Percentiles rank a stretch among this genome's conserved stretches.
Evolutionary conservation across 805 yeast genomes (phyloP).

Genomic region (Barnettozyma sucrosica): DNA sequence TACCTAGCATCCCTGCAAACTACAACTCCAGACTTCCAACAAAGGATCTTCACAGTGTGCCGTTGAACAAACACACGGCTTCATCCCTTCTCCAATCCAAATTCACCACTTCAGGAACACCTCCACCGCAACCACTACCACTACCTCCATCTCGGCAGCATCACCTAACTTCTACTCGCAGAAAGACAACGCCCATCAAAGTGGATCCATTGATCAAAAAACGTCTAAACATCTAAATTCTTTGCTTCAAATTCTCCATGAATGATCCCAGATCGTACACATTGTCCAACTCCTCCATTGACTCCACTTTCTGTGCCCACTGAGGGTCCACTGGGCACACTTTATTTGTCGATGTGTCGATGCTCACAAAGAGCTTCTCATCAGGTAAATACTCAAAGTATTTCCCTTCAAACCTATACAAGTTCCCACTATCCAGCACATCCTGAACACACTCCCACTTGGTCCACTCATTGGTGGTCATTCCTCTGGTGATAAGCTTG

Average conservation of each 20-base stretch:
- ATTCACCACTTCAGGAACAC: constrained; percentile 7
- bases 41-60: background rate
- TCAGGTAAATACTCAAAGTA: constrained; percentile 19
- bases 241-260: constrained; percentile 16
- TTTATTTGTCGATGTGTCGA: constrained; percentile 13
- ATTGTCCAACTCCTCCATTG: constrained; percentile 15
- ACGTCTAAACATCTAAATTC: constrained; percentile 15
- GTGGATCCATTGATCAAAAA: constrained; percentile 14
- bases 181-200: constrained; percentile 7
- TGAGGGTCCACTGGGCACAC: constrained; percentile 9
- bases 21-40: background rate
- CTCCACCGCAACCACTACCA: background rate
- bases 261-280: constrained; percentile 21
- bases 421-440: constrained; percentile 35
- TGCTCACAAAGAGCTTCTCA: constrained; percentile 22
- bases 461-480: constrained; percentile 67
- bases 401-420: constrained; percentile 22
- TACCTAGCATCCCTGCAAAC: background rate
- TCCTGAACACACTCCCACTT: constrained; percentile 67
- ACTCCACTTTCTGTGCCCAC: constrained; percentile 4
- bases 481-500: constrained; percentile 52
- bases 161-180: background rate
- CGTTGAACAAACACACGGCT: constrained; percentile 10
- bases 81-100: constrained; percentile 11
- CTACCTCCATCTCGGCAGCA: background rate